A percentile compares a stretch with the other conserved stretches of the same genome.
phyloP scores from a whole-genome alignment of 106 monocot genomes.

The Dendrobium huoshanense region DNA sequence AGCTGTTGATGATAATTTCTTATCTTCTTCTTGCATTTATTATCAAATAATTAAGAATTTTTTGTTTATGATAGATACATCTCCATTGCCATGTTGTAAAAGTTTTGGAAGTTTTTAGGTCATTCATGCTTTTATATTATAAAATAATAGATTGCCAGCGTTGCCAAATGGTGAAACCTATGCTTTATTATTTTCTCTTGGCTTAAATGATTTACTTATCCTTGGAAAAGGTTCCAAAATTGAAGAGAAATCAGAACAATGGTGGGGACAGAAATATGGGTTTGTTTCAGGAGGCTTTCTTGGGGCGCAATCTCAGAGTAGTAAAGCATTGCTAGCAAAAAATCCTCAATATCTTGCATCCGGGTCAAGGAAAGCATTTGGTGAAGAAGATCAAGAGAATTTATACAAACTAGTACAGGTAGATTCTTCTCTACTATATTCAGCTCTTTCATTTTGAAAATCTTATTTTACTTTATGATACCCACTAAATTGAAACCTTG shows the following conservation, averaged over 20 bases:
- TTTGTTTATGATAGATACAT: neutral
- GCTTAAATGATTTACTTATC: neutral
- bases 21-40: neutral
- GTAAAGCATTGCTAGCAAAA: conserved; percentile 26
- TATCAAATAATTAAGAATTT: neutral
- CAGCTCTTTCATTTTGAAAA: neutral
- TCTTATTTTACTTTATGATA: neutral
- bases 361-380: conserved; percentile 41
- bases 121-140: neutral
- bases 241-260: conserved; percentile 25
- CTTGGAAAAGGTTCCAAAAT: conserved; percentile 17
- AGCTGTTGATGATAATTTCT: neutral
- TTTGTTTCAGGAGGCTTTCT: conserved; percentile 88
- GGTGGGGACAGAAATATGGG: conserved; percentile 94
- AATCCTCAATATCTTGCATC: conserved; percentile 18
- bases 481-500: neutral
- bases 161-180: neutral
- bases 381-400: conserved; percentile 97
- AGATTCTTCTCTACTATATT: neutral
- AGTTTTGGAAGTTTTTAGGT: neutral
- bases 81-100: neutral
- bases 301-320: conserved; percentile 33
- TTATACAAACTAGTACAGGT: conserved; percentile 98
- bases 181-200: conserved; percentile 4
- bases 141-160: neutral